phyloP scores from a whole-genome alignment of 768 basidiomycete genomes.

The Polyporus arcularius region DNA sequence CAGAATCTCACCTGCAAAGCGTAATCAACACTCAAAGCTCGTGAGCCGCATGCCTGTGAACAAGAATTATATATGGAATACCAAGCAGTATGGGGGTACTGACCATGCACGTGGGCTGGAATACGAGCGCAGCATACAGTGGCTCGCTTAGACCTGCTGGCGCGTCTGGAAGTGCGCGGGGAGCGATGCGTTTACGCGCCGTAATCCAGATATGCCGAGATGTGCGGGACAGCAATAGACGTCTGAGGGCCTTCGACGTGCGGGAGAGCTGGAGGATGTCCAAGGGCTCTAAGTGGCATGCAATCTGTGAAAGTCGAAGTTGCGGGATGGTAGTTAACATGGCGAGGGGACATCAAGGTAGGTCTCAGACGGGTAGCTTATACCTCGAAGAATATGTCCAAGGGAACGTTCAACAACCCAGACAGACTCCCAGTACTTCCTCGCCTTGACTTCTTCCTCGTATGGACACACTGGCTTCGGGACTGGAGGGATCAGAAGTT shows the following conservation, averaged over 20 bases:
- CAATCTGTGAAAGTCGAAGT: background rate
- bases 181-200: constrained; percentile 10
- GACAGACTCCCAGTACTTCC: too few species aligned
- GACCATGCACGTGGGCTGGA: constrained; percentile 8
- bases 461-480: too few species aligned
- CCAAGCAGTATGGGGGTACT: background rate
- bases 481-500: too few species aligned
- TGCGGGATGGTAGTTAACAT: too few species aligned
- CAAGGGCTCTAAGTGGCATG: constrained; percentile 17
- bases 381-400: background rate
- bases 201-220: constrained; percentile 23
- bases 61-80: background rate
- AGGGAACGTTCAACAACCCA: background rate
- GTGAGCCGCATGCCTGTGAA: constrained; percentile 10
- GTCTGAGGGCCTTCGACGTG: constrained; percentile 9
- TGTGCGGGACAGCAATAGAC: constrained; percentile 14
- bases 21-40: constrained; percentile 3
- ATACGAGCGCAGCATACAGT: constrained; percentile 3
- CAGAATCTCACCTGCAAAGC: constrained; percentile 6
- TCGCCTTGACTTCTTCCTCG: too few species aligned
- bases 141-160: constrained; percentile 11
- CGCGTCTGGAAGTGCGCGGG: constrained; percentile 8
- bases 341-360: background rate
- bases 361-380: too few species aligned
- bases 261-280: constrained; percentile 25